phyloP scores from a whole-genome alignment of 140 eudicot genomes.

The Erigeron philadelphicus region DNA sequence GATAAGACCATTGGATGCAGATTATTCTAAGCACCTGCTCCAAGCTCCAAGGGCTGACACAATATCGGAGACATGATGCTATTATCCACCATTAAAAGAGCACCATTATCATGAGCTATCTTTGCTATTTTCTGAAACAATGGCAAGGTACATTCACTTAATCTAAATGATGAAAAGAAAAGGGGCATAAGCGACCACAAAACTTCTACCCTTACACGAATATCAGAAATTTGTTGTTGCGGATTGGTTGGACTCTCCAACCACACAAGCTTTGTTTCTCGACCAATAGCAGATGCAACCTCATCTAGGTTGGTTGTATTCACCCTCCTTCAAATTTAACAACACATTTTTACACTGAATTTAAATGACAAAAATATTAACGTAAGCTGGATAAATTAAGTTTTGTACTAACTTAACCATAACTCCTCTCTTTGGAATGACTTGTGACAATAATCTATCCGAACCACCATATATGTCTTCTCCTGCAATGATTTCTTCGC shows the following conservation, averaged over 20 bases:
- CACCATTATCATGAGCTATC: conserved; percentile 74
- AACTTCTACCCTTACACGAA: conserved; percentile 45
- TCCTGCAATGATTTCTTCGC: conserved; percentile 75
- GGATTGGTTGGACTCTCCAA: conserved; percentile 86
- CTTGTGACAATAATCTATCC: conserved; percentile 57
- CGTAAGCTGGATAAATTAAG: not conserved
- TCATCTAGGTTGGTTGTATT: conserved; percentile 59
- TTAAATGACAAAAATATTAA: not conserved
- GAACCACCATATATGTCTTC: conserved; percentile 89
- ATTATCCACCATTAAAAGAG: conserved; percentile 74
- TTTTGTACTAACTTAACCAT: conserved; percentile 57
- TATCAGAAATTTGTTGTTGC: conserved; percentile 66
- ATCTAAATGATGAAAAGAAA: not conserved
- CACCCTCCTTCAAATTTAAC: conserved; percentile 48
- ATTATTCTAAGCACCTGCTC: conserved; percentile 51
- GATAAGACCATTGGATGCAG: not conserved
- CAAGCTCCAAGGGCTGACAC: conserved; percentile 74
- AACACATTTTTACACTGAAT: not conserved
- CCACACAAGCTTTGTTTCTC: conserved; percentile 75
- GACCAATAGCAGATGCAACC: conserved; percentile 59
- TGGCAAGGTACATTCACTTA: not conserved
- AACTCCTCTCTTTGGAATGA: conserved; percentile 62
- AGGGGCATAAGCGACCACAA: not conserved
- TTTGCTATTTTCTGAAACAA: conserved; percentile 61
- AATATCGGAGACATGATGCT: conserved; percentile 81